A percentile compares a stretch with the other conserved stretches of the same genome.
These are phyloP conservation scores for Eucalyptus regnans DNA, from an alignment of 345 rosid species.

Conservation along the genomic window DNA sequence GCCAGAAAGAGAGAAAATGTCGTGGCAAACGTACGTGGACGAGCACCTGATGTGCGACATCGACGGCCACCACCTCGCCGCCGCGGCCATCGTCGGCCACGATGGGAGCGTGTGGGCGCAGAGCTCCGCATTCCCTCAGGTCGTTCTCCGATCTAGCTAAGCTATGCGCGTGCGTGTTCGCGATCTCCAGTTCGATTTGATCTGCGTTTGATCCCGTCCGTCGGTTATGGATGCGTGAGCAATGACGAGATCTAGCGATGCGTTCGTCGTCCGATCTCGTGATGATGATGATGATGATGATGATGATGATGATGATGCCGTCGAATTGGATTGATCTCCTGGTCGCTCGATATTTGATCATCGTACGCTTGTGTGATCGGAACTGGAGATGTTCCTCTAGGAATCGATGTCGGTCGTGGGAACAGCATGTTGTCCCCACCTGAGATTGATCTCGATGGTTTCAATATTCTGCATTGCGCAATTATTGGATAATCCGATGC, in stretches of 20 bases:
- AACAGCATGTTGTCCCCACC: not conserved
- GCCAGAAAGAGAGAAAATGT: conserved; percentile 8
- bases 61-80: conserved; percentile 25
- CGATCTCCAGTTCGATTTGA: not conserved
- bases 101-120: conserved; percentile 46
- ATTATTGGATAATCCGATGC: too few relatives aligned
- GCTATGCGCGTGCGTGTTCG: not conserved
- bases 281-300: not conserved
- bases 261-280: not conserved
- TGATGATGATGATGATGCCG: not conserved
- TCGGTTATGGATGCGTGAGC: not conserved
- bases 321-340: not conserved
- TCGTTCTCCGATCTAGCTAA: not conserved
- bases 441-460: not conserved
- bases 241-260: not conserved
- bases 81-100: conserved; percentile 36
- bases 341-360: not conserved
- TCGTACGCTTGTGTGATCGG: not conserved
- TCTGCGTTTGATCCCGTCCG: not conserved
- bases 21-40: conserved; percentile 44
- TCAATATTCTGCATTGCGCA: not conserved
- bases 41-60: conserved; percentile 36
- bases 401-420: not conserved
- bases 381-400: not conserved
- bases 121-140: conserved; percentile 28